Base-by-base conservation (phyloP, 805 yeast genomes). In the Candida multigemmis region DNA sequence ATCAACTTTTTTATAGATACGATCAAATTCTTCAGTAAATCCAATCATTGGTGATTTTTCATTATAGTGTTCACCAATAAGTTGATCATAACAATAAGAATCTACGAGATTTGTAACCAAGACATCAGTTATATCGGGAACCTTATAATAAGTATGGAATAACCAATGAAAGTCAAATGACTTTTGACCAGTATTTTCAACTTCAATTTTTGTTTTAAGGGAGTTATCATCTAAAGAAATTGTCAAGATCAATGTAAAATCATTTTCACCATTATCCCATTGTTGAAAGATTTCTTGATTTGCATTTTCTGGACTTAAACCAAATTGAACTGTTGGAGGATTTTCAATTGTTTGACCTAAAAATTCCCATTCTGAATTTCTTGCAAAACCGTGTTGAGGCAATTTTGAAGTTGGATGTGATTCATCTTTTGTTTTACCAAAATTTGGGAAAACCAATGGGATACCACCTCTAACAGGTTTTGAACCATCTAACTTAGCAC, bases 391-490 rank as follows among this genome's bases (percentile, higher is more conserved):
- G 50, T 91, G 98, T 59, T 91, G 97, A 12, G 96, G 96, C 37
- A 91, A 68, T 19, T 68, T 51, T 27, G 61, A 65, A 21, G 86
- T 72, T 3, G 82, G 81, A 32, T 58, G 65, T 7, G 30, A 14
- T 30, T 60, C 66, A 6, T 69, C 64, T 17, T 65, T 62, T 9
- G 65, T 60, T 37, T 76, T 86, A 33, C 98, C 97, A 44, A 82
- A 82, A 2, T 79, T 83, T 2, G 98, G 98, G 68, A 91, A 91
- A 6, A 89, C 97, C 14, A 91, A 61, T 8, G 98, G 98, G 28
- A 91, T 83, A 27, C 98, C 98, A 38, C 98, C 98, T 51, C 98
- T 73, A 12, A 91, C 96, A 2, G 98, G 93, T 47, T 80, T 82
- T 23, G 89, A 59, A 7, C 97, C 97, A 46, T 91, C 97, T 34